Evolutionary conservation across 805 yeast genomes (phyloP).

Genomic region (Barnettozyma pratensis): DNA sequence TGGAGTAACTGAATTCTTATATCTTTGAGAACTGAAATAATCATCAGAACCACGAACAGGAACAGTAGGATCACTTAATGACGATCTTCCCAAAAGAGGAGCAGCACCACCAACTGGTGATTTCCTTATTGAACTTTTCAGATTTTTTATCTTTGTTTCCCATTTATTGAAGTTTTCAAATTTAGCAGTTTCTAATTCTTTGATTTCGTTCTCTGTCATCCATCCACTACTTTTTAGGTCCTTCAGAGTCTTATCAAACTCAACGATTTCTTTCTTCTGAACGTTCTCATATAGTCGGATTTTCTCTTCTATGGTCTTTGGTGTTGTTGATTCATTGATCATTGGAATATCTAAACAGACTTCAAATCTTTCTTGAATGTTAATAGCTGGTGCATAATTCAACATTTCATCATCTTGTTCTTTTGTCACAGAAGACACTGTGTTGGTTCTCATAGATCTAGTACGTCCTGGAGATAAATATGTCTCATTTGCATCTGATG

Average conservation of each 20-base stretch:
- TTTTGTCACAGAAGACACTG: neutral
- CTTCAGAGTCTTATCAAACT: constrained; percentile 13
- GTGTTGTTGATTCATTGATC: constrained; percentile 4
- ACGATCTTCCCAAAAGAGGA: neutral
- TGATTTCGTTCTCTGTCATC: constrained; percentile 19
- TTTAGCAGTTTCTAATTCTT: constrained; percentile 15
- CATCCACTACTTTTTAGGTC: constrained; percentile 21
- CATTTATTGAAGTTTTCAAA: constrained; percentile 20
- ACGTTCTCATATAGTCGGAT: constrained; percentile 16
- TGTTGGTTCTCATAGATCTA: neutral
- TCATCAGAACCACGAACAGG: neutral
- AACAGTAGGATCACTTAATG: neutral
- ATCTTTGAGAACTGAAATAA: neutral
- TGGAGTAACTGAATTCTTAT: neutral
- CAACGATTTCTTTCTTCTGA: constrained; percentile 17
- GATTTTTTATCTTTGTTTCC: constrained; percentile 17
- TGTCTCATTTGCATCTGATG: neutral
- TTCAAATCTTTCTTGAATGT: constrained; percentile 22
- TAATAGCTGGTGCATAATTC: constrained; percentile 21
- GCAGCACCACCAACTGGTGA: neutral
- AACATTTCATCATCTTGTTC: neutral
- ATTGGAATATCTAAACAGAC: constrained; percentile 18
- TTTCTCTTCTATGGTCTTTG: constrained; percentile 16
- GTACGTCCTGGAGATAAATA: neutral
- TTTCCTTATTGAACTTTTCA: constrained; percentile 5